Evolutionary conservation across 768 basidiomycete genomes (phyloP).

Genomic region (Clavaria fumosa): DNA sequence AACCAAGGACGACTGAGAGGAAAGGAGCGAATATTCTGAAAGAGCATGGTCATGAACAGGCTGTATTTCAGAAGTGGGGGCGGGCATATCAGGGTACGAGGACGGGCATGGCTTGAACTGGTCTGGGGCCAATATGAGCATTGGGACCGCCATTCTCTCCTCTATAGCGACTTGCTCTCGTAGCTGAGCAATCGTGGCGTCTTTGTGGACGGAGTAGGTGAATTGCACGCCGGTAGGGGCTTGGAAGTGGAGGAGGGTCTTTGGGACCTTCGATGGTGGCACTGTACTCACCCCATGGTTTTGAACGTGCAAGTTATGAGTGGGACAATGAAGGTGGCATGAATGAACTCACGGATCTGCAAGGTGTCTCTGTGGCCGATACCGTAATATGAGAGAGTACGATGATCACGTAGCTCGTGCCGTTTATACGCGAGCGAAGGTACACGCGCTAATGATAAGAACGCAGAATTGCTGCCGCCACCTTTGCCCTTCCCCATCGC

Average conservation of each 20-base stretch:
- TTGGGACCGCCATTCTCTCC: slow-evolving; percentile 6
- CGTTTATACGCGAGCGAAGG: slow-evolving; percentile 5
- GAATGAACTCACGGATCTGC: slow-evolving; percentile 8
- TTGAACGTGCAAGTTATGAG: no score
- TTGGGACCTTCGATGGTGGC: slow-evolving; percentile 4
- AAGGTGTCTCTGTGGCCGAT: neutral
- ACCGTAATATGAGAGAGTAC: slow-evolving; percentile 5
- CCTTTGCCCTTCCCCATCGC: no score
- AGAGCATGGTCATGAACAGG: no score
- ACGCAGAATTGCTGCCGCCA: no score
- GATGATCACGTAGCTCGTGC: slow-evolving; percentile 8
- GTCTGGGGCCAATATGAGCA: slow-evolving; percentile 4
- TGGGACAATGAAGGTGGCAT: no score
- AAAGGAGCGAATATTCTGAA: no score
- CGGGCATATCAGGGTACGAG: no score
- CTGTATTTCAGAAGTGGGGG: no score
- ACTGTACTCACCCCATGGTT: slow-evolving; percentile 3
- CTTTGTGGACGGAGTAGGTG: neutral
- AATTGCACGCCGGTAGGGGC: slow-evolving; percentile 1
- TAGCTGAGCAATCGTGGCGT: slow-evolving; percentile 5
- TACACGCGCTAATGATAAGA: no score
- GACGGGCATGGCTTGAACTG: no score
- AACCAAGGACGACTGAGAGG: no score
- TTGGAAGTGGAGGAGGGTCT: slow-evolving; percentile 1
- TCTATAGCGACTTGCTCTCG: slow-evolving; percentile 8